Percentiles rank a stretch among this genome's conserved stretches.
These are phyloP conservation scores for Fusarium sp. DNA, from an alignment of 2,329 filamentous ascomycete genomes.

Conservation along the genomic window DNA sequence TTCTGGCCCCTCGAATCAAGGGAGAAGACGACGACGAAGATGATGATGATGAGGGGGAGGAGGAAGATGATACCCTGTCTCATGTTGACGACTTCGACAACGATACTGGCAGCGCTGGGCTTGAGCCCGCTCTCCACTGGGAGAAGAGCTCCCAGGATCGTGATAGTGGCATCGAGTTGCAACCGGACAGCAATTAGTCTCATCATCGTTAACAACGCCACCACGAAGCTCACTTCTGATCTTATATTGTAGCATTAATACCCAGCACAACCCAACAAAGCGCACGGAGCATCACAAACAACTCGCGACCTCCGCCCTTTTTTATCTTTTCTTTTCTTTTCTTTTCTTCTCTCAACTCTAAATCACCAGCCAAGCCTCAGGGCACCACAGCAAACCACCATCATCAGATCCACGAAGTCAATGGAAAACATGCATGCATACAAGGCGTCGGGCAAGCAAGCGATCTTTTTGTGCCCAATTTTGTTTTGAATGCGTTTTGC, in stretches of 20 bases:
- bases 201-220: background rate
- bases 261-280: conserved; percentile 4
- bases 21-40: background rate
- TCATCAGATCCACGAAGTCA: conserved; percentile 32
- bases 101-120: conserved; percentile 35
- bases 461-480: conserved; percentile 35
- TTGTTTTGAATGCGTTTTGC: conserved; percentile 30
- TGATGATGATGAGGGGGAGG: conserved; percentile 67
- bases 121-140: conserved; percentile 48
- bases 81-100: conserved; percentile 29
- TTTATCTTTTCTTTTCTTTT: conserved; percentile 14
- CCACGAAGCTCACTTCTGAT: background rate
- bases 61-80: conserved; percentile 41
- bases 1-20: conserved; percentile 69
- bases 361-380: conserved; percentile 34
- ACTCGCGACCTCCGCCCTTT: conserved; percentile 25
- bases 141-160: conserved; percentile 58
- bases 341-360: conserved; percentile 22
- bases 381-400: conserved; percentile 28
- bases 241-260: background rate
- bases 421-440: conserved; percentile 39
- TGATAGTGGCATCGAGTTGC: conserved; percentile 64
- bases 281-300: conserved; percentile 27
- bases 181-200: conserved; percentile 51
- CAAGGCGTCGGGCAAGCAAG: conserved; percentile 43